A percentile compares a stretch with the other conserved stretches of the same genome.
Conservation (phyloP, 2,329 filamentous ascomycete genomes). For the Shiraia sp. region DNA sequence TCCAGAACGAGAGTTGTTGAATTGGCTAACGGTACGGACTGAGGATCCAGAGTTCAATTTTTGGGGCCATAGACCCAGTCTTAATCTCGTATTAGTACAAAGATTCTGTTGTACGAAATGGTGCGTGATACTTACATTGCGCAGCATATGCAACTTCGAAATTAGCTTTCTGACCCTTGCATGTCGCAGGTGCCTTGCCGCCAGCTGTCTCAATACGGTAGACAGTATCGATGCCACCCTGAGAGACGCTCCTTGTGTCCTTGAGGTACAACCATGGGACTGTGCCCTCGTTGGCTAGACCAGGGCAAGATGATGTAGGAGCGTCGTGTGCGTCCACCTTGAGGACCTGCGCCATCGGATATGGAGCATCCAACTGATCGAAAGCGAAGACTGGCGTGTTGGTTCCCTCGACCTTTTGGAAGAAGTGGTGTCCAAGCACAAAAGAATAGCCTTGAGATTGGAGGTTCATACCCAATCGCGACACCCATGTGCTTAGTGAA, state of each 20-base stretch:
- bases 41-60: slow-evolving; percentile 17
- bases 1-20: slow-evolving; percentile 5
- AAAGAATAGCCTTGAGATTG: slow-evolving; percentile 32
- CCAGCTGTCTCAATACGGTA: slow-evolving; percentile 56
- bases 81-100: slow-evolving; percentile 8
- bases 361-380: slow-evolving; percentile 41
- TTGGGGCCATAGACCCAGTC: slow-evolving; percentile 51
- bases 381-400: slow-evolving; percentile 65
- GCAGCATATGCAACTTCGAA: slow-evolving; percentile 52
- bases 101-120: not conserved
- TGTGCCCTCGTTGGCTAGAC: slow-evolving; percentile 40
- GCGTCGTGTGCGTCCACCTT: slow-evolving; percentile 58
- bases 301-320: slow-evolving; percentile 50
- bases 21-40: slow-evolving; percentile 9
- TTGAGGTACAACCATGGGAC: slow-evolving; percentile 54
- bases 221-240: slow-evolving; percentile 49
- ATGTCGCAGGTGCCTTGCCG: slow-evolving; percentile 47
- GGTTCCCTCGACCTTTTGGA: slow-evolving; percentile 46
- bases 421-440: slow-evolving; percentile 69
- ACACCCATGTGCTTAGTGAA: slow-evolving; percentile 24
- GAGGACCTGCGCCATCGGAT: slow-evolving; percentile 48
- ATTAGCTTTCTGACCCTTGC: slow-evolving; percentile 35
- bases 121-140: slow-evolving; percentile 26
- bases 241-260: slow-evolving; percentile 43
- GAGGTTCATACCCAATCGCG: slow-evolving; percentile 31